Base-by-base conservation (phyloP, 2,329 filamentous ascomycete genomes). In the Ramularia collo-cygni region DNA sequence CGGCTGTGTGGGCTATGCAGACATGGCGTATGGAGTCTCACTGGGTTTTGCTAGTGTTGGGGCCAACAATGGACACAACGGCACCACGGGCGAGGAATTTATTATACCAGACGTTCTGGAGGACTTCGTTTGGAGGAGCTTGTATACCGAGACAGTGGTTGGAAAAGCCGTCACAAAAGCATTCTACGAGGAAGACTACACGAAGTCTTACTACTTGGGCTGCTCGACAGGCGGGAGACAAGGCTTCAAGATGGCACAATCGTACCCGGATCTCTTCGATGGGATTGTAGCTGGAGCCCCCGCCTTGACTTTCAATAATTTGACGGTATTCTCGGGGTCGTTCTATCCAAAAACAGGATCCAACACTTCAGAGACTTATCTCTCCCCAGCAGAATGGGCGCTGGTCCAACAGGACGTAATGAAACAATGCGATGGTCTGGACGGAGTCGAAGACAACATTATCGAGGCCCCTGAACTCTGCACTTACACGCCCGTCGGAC, bases 201-300 rank as follows among this genome's bases (percentile, higher is more conserved):
- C 58, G 3, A 72, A 74, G 43, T 63, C 60, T 19, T 71, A 71
- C 51, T 71, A 65, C 40, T 42, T 67, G 2, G 67, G 67, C 18
- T 71, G 68, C 44, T 69, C 66, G 0, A 65, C 64, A 4, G 68
- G 68, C 26, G 68, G 68, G 8, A 58, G 66, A 5, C 66, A 71
- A 47, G 69, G 67, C 5, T 60, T 69, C 46, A 69, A 68, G 39
- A 62, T 63, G 8, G 58, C 63, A 8, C 62, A 70, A 39, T 58
- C 63, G 16, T 70, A 62, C 41, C 68, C 67, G 0, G 55, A 63
- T 5, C 66, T 70, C 38, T 71, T 70, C 35, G 67, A 71, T 42
- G 68, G 68, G 8, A 63, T 71, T 13, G 57, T 70, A n/a, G 61
- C 63, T 24, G 67, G 64, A 6, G 59, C 66, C 6, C 67, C 67